Base-by-base conservation (phyloP, 2,329 filamentous ascomycete species). In the Hysterium pulicare region DNA sequence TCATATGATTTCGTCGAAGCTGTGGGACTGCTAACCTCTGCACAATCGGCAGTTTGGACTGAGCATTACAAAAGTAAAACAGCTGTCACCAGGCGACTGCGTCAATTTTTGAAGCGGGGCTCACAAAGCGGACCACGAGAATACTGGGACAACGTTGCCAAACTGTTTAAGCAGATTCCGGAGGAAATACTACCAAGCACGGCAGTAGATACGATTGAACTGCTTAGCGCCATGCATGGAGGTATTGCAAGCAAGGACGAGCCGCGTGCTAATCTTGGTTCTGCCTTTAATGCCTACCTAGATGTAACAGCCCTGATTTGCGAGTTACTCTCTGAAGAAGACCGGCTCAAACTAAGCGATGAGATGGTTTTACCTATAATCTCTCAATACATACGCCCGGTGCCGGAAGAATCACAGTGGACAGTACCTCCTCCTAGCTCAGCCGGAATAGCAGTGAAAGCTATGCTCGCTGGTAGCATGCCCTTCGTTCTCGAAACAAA, bases 211-310 rank as follows among this genome's bases (percentile, higher is more conserved):
- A 77, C 81, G 1, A 72, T 75, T 0, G 73, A 78, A 4, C 72
- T 95, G 3, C 66, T 93, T 4, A 73, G 75, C 8, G 81, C 87
- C 3, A 72, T 94, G 31, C 81, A 84, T 47, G 73, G 76, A 26
- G 90, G 90, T 0, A 77, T 96, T 6, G 76, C 77, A 1, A 80
- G 77, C 41, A 83, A 84, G 49, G 87, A 93, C 26, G 91, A 96
- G 57, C 80, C 83, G 2, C 79, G 81, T 10, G 73, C 76, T 28
- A 87, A 90, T 55, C 75, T 82, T 1, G 72, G 78, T 4, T 72
- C 78, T 37, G 87, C 86, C 6, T 96, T 89, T 83, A 79, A 76
- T 21, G 78, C 81, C 11, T 97, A 95, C 59, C 77, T 90, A 15
- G 77, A 82, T 10, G 73, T 82, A 1, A 73, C 79, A 77, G 13